Percentiles rank a stretch among this genome's conserved stretches.
Conservation (phyloP, 805 yeast genomes). For the Starmera quercuum region DNA sequence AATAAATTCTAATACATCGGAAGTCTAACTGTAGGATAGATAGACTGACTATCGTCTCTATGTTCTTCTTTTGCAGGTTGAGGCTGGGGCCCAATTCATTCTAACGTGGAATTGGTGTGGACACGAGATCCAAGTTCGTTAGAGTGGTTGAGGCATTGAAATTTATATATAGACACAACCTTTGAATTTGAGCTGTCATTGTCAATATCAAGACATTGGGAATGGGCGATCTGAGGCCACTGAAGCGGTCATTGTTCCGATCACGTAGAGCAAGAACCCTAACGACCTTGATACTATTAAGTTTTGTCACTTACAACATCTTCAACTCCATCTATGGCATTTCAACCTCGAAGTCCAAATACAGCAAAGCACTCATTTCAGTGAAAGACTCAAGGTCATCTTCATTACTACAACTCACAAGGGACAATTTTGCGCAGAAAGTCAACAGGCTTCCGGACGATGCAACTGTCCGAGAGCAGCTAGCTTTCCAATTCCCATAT, state of each 20-base stretch:
- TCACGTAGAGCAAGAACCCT: not conserved
- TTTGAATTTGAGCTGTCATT: no score
- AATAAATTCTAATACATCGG: no score
- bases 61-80: no score
- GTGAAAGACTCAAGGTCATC: conserved; percentile 1
- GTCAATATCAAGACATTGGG: no score
- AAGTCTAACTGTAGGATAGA: no score
- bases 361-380: not conserved
- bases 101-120: no score
- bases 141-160: not conserved
- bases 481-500: conserved; percentile 71
- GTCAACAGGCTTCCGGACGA: conserved; percentile 5
- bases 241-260: not conserved
- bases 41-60: no score
- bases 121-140: no score
- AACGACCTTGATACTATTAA: not conserved
- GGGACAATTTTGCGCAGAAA: not conserved
- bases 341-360: not conserved
- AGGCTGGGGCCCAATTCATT: no score
- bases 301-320: not conserved
- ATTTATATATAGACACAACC: no score
- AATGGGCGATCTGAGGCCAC: not conserved
- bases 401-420: not conserved
- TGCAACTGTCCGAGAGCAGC: conserved; percentile 41
- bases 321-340: conserved; percentile 11